phyloP scores from a whole-genome alignment of 148 eudicot genomes.

The Nyssa sinensis region DNA sequence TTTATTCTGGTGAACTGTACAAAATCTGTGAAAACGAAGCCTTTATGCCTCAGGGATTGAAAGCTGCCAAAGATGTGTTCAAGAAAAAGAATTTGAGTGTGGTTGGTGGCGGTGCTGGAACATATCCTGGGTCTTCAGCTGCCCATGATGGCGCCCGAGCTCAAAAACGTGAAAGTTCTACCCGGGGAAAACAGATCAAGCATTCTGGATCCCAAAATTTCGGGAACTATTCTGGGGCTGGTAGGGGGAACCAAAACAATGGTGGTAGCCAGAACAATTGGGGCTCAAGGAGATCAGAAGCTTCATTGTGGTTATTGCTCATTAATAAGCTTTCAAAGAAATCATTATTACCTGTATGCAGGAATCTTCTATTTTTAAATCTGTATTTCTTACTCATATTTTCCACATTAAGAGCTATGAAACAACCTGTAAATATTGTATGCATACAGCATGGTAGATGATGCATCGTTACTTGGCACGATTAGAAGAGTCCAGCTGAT shows the following conservation, averaged over 20 bases:
- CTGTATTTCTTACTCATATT: neutral
- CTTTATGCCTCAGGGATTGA: conserved; percentile 66
- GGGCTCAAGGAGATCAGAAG: conserved; percentile 78
- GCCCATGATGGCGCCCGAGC: conserved; percentile 52
- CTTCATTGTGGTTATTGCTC: conserved; percentile 70
- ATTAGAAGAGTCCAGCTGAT: conserved; percentile 1
- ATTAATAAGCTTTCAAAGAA: conserved; percentile 77
- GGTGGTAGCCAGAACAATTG: conserved; percentile 48
- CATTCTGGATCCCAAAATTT: conserved; percentile 61
- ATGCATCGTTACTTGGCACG: conserved; percentile 1
- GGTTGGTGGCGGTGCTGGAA: conserved; percentile 41
- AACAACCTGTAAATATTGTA: neutral
- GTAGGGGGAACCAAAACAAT: conserved; percentile 40
- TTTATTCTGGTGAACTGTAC: conserved; percentile 86
- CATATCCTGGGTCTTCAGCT: conserved; percentile 50
- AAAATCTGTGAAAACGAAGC: conserved; percentile 78
- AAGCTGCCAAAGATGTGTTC: conserved; percentile 80
- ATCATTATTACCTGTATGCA: conserved; percentile 85
- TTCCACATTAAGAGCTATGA: neutral
- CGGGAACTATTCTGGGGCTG: conserved; percentile 47
- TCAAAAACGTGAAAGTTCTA: conserved; percentile 56
- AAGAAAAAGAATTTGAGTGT: conserved; percentile 56
- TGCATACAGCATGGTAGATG: neutral
- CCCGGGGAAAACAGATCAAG: conserved; percentile 62
- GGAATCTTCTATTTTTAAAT: conserved; percentile 12